Evolutionary conservation across 1,139 yeast genomes (phyloP).

Genomic region (Taphrina sp.): DNA sequence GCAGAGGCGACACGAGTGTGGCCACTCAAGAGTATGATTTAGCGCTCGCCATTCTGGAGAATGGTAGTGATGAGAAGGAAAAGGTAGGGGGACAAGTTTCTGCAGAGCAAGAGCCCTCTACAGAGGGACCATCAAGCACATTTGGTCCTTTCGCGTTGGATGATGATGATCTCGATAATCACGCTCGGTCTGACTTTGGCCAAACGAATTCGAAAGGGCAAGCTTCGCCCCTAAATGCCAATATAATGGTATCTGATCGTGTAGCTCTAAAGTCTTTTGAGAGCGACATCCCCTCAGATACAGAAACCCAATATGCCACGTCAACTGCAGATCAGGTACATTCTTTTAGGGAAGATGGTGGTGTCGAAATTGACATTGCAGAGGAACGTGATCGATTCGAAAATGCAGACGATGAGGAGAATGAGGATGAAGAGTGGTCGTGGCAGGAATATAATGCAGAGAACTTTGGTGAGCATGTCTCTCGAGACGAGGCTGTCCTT

Average conservation of each 20-base stretch:
- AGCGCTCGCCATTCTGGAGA: neutral
- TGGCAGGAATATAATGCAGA: conserved; percentile 32
- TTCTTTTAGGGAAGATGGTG: conserved; percentile 14
- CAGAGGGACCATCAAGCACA: neutral
- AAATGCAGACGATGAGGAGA: conserved; percentile 20
- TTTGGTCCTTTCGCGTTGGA: conserved; percentile 25
- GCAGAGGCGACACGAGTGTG: neutral
- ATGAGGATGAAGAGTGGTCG: conserved; percentile 29
- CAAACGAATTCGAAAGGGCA: neutral
- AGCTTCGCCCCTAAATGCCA: neutral
- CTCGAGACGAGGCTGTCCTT: conserved; percentile 15
- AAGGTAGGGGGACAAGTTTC: neutral
- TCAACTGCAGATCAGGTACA: conserved; percentile 4
- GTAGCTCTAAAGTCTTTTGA: neutral
- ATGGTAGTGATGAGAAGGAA: neutral
- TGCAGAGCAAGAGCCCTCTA: neutral
- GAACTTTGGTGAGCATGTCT: conserved; percentile 16
- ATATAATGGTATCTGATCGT: neutral
- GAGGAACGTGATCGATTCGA: conserved; percentile 26
- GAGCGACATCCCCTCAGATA: neutral
- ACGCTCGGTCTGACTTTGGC: neutral
- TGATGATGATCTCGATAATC: conserved; percentile 11
- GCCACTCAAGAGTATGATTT: conserved; percentile 7
- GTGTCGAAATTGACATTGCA: neutral
- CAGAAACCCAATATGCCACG: conserved; percentile 8